Evolutionary conservation across 257 asterid genomes (phyloP), one percentile per base, ranked within the genome.

Genomic region (Lithospermum erythrorhizon): DNA sequence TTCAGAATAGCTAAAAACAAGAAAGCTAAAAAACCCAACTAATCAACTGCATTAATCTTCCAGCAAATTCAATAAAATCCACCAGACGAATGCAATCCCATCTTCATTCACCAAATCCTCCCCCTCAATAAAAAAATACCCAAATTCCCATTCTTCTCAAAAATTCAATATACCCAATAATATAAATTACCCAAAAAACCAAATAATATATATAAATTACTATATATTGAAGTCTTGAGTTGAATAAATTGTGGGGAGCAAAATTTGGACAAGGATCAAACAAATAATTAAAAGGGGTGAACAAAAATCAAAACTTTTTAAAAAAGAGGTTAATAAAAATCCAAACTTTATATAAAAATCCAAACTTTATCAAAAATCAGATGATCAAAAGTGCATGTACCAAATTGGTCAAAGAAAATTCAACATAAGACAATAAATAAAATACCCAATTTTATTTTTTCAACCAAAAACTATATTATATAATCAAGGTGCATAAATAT

Each of bases 71-170:
- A 59, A 75, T 55, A 27, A 82, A 78, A 77, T 69, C 81, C 56
- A 75, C 95, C 96, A 66, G 95, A 90, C 82, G 94, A 90, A 76
- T 90, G 86, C 66, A 87, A 83, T 78, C 96, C 98, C 96, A 87
- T 87, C 89, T 83, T 85, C 95, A 82, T 83, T 72, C 79, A 73
- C 87, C 70, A 57, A 61, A 65, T 61, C 65, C 74, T 48, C 49
- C 51, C 69, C 24, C 11, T 53, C 24, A 53, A 53, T 53, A 4
- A 18, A 25, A 62, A 64, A 64, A 54, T 61, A 66, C 81, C 62
- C 18, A 25, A 18, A 22, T 35, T 35, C 59, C 62, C 63, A 73
- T 55, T 71, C 63, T 72, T 63, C 66, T 30, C 64, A 68, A 60
- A 56, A 70, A 81, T 68, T 75, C 78, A 80, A 78, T 79, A 27